These are phyloP conservation scores for Garcia nutans DNA, from an alignment of 345 rosid genomes.

Conservation along the genomic window DNA sequence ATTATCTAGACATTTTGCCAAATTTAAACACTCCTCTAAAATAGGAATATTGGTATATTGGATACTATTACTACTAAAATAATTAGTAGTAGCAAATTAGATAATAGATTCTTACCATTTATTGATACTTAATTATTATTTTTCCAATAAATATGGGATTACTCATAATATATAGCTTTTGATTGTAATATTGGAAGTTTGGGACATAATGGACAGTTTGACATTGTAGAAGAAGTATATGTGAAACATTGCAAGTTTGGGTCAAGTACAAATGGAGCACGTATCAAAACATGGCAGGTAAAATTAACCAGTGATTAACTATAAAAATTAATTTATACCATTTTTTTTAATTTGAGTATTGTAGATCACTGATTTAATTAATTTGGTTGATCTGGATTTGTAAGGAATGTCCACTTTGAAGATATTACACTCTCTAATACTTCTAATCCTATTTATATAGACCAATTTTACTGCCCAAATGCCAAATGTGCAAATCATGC, in stretches of 20 bases:
- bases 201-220: background rate
- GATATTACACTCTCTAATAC: background rate
- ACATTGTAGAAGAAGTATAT: constrained; percentile 9
- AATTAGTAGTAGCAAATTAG: too few species aligned
- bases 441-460: constrained; percentile 10
- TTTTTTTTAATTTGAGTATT: too few species aligned
- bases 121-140: too few species aligned
- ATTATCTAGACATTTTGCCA: too few species aligned
- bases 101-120: too few species aligned
- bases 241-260: background rate
- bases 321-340: too few species aligned
- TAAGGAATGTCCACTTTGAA: constrained; percentile 3
- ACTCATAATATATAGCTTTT: background rate
- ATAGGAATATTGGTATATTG: too few species aligned
- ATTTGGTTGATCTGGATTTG: constrained; percentile 1
- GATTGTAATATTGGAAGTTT: constrained; percentile 15
- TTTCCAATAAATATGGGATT: too few species aligned
- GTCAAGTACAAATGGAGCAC: background rate
- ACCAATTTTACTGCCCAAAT: constrained; percentile 8
- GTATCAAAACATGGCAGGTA: constrained; percentile 21
- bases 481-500: background rate
- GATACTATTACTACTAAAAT: too few species aligned
- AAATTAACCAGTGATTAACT: background rate
- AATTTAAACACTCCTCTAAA: too few species aligned
- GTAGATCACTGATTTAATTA: background rate